Percentiles rank a stretch among this genome's conserved stretches.
These are phyloP conservation scores for Candida manassasensis DNA, from an alignment of 805 yeast species.

Conservation along the genomic window DNA sequence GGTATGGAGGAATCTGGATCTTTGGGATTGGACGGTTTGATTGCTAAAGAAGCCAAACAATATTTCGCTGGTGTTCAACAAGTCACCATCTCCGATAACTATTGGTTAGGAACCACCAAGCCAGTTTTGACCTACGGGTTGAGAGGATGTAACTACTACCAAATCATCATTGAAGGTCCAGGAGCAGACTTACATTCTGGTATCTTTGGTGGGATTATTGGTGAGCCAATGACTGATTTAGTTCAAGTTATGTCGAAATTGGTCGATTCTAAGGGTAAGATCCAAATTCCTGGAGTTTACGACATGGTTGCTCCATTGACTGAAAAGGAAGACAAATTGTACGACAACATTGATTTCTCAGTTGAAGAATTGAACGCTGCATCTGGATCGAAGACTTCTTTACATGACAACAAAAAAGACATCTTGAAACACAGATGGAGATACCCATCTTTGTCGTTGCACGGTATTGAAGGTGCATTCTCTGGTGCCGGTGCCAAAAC, in stretches of 20 bases:
- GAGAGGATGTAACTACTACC: conserved; percentile 94
- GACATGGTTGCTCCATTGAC: conserved; percentile 96
- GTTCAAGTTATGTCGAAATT: conserved; percentile 69
- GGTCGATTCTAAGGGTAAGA: conserved; percentile 79
- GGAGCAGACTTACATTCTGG: conserved; percentile 97
- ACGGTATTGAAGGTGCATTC: conserved; percentile 98
- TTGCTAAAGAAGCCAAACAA: conserved; percentile 67
- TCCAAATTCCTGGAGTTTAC: conserved; percentile 78
- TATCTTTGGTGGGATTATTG: conserved; percentile 93
- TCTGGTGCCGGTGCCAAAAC: conserved; percentile 95
- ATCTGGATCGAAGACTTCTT: conserved; percentile 79
- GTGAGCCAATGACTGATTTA: conserved; percentile 96
- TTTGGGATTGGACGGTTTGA: conserved; percentile 79
- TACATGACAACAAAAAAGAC: conserved; percentile 71
- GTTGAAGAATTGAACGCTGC: conserved; percentile 83
- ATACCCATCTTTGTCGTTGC: conserved; percentile 91
- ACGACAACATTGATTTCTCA: conserved; percentile 81
- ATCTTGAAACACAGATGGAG: conserved; percentile 99
- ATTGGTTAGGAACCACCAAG: conserved; percentile 96
- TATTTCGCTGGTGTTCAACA: conserved; percentile 90
- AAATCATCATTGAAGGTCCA: conserved; percentile 79
- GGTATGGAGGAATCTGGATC: conserved; percentile 99
- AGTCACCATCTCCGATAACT: conserved; percentile 94
- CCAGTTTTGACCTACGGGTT: conserved; percentile 97
- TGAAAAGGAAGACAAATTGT: conserved; percentile 68